Conservation (phyloP, 345 rosid genomes). For the Citrus glauca region DNA sequence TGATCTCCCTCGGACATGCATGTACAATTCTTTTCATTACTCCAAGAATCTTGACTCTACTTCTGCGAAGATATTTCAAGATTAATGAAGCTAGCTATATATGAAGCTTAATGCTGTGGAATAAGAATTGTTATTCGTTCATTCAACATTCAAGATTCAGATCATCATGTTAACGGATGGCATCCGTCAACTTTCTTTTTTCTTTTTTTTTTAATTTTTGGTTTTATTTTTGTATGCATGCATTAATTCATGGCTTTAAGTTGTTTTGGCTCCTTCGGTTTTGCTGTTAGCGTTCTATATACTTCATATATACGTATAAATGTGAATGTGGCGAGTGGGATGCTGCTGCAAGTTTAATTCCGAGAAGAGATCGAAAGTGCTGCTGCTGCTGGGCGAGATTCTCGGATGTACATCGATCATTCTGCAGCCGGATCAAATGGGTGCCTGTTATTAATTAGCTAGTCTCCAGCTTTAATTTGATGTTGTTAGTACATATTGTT, state of each 20-base stretch:
- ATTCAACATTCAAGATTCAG: not conserved
- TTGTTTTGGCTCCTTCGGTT: not conserved
- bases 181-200: not conserved
- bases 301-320: too few relatives aligned
- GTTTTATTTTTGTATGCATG: not conserved
- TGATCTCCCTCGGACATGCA: conserved; percentile 59
- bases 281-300: not conserved
- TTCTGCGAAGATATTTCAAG: not conserved
- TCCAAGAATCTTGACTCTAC: conserved; percentile 40
- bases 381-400: not conserved
- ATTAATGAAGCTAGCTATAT: not conserved
- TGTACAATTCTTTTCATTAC: conserved; percentile 43
- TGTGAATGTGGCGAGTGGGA: not conserved
- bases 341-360: not conserved
- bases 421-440: not conserved
- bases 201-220: too few relatives aligned
- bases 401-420: not conserved
- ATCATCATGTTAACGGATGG: not conserved
- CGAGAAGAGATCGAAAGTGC: not conserved
- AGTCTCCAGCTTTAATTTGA: not conserved
- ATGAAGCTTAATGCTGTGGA: not conserved
- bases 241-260: not conserved
- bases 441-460: not conserved
- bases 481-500: not conserved
- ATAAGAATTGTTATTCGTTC: not conserved